Percentiles rank a stretch among this genome's conserved stretches.
These are phyloP conservation scores for Phytophthora tubulina DNA, from an alignment of 352 stramenopile genomes.

Conservation along the genomic window DNA sequence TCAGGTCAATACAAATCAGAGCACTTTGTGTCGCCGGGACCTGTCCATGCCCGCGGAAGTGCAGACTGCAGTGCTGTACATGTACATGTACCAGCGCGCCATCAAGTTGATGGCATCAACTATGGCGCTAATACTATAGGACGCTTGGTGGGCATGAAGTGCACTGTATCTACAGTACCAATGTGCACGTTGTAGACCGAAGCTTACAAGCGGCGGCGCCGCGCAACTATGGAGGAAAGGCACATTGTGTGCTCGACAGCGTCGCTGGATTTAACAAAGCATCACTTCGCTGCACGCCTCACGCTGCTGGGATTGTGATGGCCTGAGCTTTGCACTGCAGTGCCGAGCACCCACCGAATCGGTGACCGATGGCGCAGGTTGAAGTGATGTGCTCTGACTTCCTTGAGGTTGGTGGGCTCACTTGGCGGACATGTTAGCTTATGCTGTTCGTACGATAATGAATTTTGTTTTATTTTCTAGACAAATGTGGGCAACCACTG, in stretches of 20 bases:
- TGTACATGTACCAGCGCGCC: not conserved
- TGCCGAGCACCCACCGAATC: not conserved
- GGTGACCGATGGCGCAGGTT: not conserved
- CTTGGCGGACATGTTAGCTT: too few species aligned
- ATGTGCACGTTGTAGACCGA: too few species aligned
- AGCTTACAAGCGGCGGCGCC: too few species aligned
- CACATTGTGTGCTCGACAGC: not conserved
- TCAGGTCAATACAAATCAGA: slow-evolving; percentile 8
- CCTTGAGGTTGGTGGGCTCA: not conserved
- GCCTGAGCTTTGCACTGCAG: not conserved
- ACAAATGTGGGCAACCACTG: too few species aligned
- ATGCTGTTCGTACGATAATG: too few species aligned
- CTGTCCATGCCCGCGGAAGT: slow-evolving; percentile 3
- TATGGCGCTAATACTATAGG: too few species aligned
- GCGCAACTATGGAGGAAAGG: not conserved
- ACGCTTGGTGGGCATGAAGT: too few species aligned
- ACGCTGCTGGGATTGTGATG: slow-evolving; percentile 6
- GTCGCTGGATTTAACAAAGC: slow-evolving; percentile 14
- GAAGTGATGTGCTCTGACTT: slow-evolving; percentile 4
- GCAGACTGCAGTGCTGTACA: not conserved
- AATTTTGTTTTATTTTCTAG: too few species aligned
- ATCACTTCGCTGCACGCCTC: slow-evolving; percentile 5
- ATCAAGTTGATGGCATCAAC: too few species aligned
- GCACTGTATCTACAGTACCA: too few species aligned
- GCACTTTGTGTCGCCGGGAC: not conserved